Percentiles rank a stretch among this genome's conserved stretches.
phyloP scores from a whole-genome alignment of 2,329 filamentous ascomycete genomes.

The Zopfia rhizophila region DNA sequence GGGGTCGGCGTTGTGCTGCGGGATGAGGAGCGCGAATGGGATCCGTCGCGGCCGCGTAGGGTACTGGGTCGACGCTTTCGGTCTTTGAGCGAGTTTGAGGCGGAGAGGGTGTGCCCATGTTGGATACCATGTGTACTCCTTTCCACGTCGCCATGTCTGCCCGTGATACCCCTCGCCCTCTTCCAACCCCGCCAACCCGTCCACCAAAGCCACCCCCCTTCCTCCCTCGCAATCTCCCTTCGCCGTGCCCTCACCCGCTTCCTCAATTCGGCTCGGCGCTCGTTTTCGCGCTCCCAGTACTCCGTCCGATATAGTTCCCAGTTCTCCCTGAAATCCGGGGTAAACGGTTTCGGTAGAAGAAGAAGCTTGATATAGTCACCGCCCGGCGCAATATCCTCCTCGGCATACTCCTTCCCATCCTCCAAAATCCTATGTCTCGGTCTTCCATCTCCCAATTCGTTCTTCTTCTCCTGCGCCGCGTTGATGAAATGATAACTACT shows the following conservation, averaged over 20 bases:
- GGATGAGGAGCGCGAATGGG: conserved; percentile 46
- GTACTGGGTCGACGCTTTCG: conserved; percentile 43
- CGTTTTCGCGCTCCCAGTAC: conserved; percentile 98
- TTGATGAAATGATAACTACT: conserved; percentile 83
- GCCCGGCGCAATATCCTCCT: conserved; percentile 89
- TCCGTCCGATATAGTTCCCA: conserved; percentile 95
- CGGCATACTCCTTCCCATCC: conserved; percentile 71
- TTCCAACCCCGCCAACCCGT: conserved; percentile 73
- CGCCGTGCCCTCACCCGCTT: conserved; percentile 75
- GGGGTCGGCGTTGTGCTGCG: conserved; percentile 46
- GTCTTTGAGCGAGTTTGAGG: conserved; percentile 27
- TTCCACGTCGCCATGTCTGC: conserved; percentile 40
- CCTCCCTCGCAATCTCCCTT: conserved; percentile 72
- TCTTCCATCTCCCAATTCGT: conserved; percentile 33
- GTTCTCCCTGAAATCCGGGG: conserved; percentile 91
- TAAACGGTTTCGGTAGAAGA: conserved; percentile 93
- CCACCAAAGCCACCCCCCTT: conserved; percentile 87
- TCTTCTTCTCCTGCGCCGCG: conserved; percentile 42
- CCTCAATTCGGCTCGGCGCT: conserved; percentile 79
- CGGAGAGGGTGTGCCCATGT: conserved; percentile 22
- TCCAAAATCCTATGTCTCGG: conserved; percentile 59
- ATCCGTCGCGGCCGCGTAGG: conserved; percentile 38
- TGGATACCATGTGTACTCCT: conserved; percentile 31
- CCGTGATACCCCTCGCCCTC: conserved; percentile 41
- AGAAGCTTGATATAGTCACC: conserved; percentile 93